Percentiles rank a stretch among this genome's conserved stretches.
These are phyloP conservation scores for Nephelium lappaceum DNA, from an alignment of 345 rosid genomes.

Conservation along the genomic window DNA sequence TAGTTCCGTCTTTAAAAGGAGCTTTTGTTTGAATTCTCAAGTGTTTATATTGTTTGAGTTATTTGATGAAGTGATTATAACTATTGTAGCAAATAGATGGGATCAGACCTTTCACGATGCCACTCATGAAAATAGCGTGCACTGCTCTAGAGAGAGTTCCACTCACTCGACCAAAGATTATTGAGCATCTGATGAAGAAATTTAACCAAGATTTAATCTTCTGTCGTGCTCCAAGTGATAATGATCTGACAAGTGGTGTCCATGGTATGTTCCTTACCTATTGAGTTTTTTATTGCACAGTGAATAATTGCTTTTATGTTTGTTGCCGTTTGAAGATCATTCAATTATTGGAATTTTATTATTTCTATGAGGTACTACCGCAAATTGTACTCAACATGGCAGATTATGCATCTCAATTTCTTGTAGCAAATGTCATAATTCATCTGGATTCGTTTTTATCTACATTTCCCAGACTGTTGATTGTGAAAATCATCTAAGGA, in stretches of 20 bases:
- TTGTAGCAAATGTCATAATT: neutral
- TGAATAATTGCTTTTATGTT: neutral
- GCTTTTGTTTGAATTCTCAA: neutral
- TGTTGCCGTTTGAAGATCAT: neutral
- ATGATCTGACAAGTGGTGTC: constrained; percentile 54
- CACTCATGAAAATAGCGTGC: constrained; percentile 96
- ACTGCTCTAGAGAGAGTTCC: constrained; percentile 97
- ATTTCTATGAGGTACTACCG: neutral
- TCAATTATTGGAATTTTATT: neutral
- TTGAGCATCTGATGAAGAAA: constrained; percentile 64
- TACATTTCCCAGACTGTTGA: neutral
- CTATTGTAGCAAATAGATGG: constrained; percentile 82
- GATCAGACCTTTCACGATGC: constrained; percentile 97
- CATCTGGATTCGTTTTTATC: neutral
- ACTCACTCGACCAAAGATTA: constrained; percentile 66
- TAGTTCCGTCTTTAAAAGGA: neutral
- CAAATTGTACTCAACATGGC: neutral
- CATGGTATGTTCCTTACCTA: constrained; percentile 53
- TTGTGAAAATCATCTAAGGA: neutral
- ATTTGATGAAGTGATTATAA: constrained; percentile 22
- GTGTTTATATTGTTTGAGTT: constrained; percentile 6
- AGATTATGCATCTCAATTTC: neutral
- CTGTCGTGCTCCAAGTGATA: constrained; percentile 78
- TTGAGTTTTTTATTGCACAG: neutral
- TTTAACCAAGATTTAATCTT: constrained; percentile 85